Conservation (phyloP, 1,284 basidiomycete genomes). For the Exsudoporus floridanus region DNA sequence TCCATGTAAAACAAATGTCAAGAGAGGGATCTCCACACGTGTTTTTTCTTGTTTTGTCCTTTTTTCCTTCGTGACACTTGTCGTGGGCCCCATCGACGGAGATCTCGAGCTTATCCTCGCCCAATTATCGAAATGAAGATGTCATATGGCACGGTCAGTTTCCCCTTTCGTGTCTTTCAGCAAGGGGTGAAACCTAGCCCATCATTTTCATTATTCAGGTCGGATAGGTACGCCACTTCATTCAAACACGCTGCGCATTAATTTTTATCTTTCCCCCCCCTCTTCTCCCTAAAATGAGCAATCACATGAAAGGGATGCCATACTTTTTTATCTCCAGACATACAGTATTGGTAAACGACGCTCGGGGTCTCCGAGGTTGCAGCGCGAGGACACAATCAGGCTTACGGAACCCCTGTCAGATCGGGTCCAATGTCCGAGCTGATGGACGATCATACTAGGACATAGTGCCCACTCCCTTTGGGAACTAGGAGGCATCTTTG, state of each 20-base stretch:
- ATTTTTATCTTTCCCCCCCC: too few species aligned
- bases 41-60: neutral
- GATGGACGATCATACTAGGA: slow-evolving; percentile 2
- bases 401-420: slow-evolving; percentile 11
- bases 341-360: neutral
- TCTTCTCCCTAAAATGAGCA: too few species aligned
- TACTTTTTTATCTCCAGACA: neutral
- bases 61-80: neutral
- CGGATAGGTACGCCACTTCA: slow-evolving; percentile 6
- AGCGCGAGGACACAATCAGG: neutral
- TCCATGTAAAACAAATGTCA: neutral
- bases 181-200: neutral
- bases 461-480: neutral
- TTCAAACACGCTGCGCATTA: too few species aligned
- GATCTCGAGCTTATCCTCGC: slow-evolving; percentile 1
- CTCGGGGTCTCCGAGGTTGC: slow-evolving; percentile 20
- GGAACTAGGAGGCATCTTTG: neutral
- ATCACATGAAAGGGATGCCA: neutral
- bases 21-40: neutral
- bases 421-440: neutral
- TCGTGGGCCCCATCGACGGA: neutral
- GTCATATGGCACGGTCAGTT: neutral
- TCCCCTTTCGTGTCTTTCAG: neutral
- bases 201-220: neutral
- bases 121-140: neutral